These are phyloP conservation scores for Metschnikowia kunwiensis DNA, from an alignment of 805 yeast species.

Conservation along the genomic window DNA sequence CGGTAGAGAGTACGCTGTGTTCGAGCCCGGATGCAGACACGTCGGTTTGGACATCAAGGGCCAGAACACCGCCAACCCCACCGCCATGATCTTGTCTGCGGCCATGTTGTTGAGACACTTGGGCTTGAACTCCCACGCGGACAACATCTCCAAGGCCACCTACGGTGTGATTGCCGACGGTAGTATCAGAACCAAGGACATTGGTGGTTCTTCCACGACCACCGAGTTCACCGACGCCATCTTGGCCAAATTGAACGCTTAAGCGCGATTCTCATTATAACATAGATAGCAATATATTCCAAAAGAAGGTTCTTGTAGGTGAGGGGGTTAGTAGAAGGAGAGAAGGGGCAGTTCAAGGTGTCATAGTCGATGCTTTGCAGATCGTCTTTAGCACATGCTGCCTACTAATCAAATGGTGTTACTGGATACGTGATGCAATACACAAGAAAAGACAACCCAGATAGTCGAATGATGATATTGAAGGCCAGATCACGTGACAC, in stretches of 20 bases:
- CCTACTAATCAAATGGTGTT: constrained; percentile 2
- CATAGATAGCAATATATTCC: constrained; percentile 15
- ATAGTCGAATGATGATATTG: too few species aligned
- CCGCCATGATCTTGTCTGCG: constrained; percentile 92
- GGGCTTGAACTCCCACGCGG: constrained; percentile 81
- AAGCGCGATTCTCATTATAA: constrained; percentile 7
- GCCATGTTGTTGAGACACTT: constrained; percentile 92
- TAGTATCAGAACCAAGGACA: constrained; percentile 78
- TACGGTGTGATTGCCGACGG: constrained; percentile 89
- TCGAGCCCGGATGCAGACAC: constrained; percentile 99
- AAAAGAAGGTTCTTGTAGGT: too few species aligned
- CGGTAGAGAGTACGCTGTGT: constrained; percentile 96
- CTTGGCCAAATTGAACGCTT: constrained; percentile 57
- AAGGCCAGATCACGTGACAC: too few species aligned
- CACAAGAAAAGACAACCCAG: too few species aligned
- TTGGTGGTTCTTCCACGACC: constrained; percentile 87
- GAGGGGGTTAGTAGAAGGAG: background rate
- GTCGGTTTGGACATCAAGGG: constrained; percentile 97
- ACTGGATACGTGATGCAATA: too few species aligned
- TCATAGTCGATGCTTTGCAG: too few species aligned
- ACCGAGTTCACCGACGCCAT: constrained; percentile 94
- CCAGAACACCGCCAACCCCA: constrained; percentile 93
- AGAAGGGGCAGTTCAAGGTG: too few species aligned
- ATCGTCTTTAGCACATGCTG: background rate
- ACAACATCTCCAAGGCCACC: constrained; percentile 84